Evolutionary conservation across 2,329 filamentous ascomycete genomes (phyloP).

Genomic region (Purpureocillium takamizusanense): DNA sequence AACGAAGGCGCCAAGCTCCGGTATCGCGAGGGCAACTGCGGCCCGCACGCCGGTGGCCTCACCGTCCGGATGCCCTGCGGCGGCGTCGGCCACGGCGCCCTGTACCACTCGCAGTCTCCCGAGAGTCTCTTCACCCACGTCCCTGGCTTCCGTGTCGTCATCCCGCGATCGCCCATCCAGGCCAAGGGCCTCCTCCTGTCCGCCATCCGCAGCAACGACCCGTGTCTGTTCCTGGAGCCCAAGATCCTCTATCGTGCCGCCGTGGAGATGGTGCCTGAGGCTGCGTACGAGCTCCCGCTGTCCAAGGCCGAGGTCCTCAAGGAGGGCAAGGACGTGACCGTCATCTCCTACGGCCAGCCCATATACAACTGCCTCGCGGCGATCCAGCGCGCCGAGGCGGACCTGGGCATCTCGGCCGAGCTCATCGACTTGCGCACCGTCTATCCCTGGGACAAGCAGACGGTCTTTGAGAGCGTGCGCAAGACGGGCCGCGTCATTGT

Average conservation of each 20-base stretch:
- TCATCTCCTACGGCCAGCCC: slow-evolving; percentile 84
- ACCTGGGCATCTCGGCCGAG: slow-evolving; percentile 68
- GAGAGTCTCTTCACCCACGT: slow-evolving; percentile 84
- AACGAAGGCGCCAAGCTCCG: slow-evolving; percentile 87
- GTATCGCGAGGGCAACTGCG: slow-evolving; percentile 58
- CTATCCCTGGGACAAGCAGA: slow-evolving; percentile 84
- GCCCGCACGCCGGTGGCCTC: slow-evolving; percentile 61
- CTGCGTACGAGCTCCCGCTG: slow-evolving; percentile 72
- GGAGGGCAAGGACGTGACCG: slow-evolving; percentile 68
- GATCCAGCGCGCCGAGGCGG: slow-evolving; percentile 65
- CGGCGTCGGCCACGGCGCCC: slow-evolving; percentile 77
- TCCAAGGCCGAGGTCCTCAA: slow-evolving; percentile 81
- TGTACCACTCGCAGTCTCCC: slow-evolving; percentile 85
- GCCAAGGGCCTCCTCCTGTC: slow-evolving; percentile 79
- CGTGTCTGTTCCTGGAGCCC: slow-evolving; percentile 87
- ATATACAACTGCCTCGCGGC: slow-evolving; percentile 76
- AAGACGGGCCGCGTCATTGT: slow-evolving; percentile 83
- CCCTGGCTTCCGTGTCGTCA: slow-evolving; percentile 74
- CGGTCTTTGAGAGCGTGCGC: slow-evolving; percentile 70
- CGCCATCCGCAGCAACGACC: slow-evolving; percentile 72
- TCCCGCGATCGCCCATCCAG: slow-evolving; percentile 77
- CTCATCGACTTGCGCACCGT: slow-evolving; percentile 81
- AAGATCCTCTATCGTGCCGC: slow-evolving; percentile 89
- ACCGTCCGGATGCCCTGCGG: slow-evolving; percentile 88
- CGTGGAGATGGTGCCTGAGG: slow-evolving; percentile 80